phyloP scores from a whole-genome alignment of 2,329 filamentous ascomycete genomes.

The Aspergillus fischeri region DNA sequence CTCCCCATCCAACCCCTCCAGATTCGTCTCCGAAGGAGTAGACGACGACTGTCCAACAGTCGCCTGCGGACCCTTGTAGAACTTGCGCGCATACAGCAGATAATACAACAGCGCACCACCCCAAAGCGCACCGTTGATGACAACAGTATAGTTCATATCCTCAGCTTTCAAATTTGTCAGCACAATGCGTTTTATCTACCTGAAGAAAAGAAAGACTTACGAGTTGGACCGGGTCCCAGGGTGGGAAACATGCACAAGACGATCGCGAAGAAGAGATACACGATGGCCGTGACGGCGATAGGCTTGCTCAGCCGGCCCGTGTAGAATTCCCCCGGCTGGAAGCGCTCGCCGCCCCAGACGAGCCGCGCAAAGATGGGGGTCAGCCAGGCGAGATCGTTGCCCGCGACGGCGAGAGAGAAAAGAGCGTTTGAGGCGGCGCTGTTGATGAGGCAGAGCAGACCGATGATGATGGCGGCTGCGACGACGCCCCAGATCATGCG shows the following conservation, averaged over 20 bases:
- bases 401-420: constrained; percentile 51
- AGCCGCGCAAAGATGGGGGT: constrained; percentile 55
- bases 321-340: constrained; percentile 56
- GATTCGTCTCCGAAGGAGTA: constrained; percentile 6
- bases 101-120: constrained; percentile 54
- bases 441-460: constrained; percentile 55
- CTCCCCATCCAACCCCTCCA: background rate
- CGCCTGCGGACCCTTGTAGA: constrained; percentile 57
- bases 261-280: constrained; percentile 54
- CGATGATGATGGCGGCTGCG: constrained; percentile 49
- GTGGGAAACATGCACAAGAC: constrained; percentile 56
- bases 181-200: constrained; percentile 2
- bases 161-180: constrained; percentile 26
- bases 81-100: constrained; percentile 53
- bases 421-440: constrained; percentile 53
- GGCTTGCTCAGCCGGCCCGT: constrained; percentile 52
- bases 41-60: constrained; percentile 42
- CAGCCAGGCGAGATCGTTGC: constrained; percentile 57
- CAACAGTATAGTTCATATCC: constrained; percentile 60
- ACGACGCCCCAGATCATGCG: constrained; percentile 55
- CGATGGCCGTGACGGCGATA: constrained; percentile 51
- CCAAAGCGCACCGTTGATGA: constrained; percentile 58
- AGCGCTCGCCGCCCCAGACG: constrained; percentile 55
- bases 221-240: constrained; percentile 50
- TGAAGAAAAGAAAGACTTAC: constrained; percentile 23